Conservation (phyloP, 768 basidiomycete genomes). For the Glaciozyma martinii region DNA sequence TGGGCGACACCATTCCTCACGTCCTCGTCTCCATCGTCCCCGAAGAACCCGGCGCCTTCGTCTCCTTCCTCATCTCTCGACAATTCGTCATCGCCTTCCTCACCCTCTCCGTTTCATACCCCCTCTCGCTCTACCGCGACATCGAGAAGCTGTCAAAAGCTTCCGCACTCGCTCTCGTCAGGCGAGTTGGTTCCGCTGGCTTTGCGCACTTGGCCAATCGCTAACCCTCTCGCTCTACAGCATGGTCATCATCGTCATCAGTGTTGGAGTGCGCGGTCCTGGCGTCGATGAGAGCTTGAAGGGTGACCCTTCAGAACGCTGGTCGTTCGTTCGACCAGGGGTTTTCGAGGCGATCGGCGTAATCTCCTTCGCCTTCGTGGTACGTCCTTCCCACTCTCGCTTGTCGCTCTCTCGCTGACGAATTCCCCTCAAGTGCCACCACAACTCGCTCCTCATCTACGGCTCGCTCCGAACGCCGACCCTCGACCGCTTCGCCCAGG, state of each 20-base stretch:
- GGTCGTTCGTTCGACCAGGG: constrained; percentile 66
- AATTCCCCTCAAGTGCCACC: constrained; percentile 59
- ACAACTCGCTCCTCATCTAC: constrained; percentile 94
- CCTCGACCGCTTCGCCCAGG: constrained; percentile 79
- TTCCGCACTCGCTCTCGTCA: constrained; percentile 76
- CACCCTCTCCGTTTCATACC: constrained; percentile 79
- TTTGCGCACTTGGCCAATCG: neutral
- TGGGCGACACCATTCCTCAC: constrained; percentile 91
- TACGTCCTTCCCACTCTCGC: neutral
- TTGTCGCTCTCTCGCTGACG: neutral
- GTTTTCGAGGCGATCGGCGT: constrained; percentile 95
- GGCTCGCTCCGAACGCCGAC: constrained; percentile 88
- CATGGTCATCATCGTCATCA: constrained; percentile 85
- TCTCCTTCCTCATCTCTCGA: constrained; percentile 70
- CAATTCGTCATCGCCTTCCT: constrained; percentile 81
- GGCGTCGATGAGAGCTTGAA: constrained; percentile 62
- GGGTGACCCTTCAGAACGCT: constrained; percentile 65
- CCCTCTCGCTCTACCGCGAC: constrained; percentile 88
- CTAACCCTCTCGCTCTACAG: constrained; percentile 38
- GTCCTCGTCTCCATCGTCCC: constrained; percentile 84
- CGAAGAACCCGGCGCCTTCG: constrained; percentile 55
- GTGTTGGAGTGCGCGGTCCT: constrained; percentile 74
- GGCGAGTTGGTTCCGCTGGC: constrained; percentile 2
- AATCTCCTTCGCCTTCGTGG: constrained; percentile 80
- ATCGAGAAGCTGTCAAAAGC: constrained; percentile 94